Conservation (phyloP, 495 filamentous ascomycete genomes). For the Neurospora sp. region DNA sequence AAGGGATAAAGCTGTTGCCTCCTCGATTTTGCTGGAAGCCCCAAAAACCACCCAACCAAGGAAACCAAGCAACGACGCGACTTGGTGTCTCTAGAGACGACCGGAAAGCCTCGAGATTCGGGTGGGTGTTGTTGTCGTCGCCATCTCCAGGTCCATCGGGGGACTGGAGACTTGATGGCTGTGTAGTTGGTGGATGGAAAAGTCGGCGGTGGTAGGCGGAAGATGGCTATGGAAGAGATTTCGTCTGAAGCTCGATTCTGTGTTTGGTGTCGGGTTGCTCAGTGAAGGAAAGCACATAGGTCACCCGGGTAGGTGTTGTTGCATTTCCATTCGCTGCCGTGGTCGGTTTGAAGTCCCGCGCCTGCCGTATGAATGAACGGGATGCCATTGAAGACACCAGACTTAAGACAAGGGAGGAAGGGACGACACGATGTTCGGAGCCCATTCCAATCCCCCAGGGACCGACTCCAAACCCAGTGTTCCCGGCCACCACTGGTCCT, state of each 20-base stretch:
- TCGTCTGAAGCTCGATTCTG: neutral
- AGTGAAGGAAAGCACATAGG: neutral
- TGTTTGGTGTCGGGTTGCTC: neutral
- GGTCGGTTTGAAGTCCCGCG: neutral
- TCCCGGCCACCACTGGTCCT: neutral
- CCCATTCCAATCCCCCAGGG: neutral
- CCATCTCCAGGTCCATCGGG: neutral
- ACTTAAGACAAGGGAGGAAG: neutral
- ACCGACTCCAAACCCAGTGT: neutral
- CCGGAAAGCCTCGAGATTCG: neutral
- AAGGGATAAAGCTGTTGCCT: slow-evolving; percentile 1
- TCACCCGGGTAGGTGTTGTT: neutral
- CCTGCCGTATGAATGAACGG: neutral
- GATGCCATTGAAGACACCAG: neutral
- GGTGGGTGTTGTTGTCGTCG: neutral
- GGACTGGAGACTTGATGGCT: neutral
- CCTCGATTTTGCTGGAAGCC: neutral
- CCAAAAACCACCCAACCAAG: neutral
- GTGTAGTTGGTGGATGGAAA: neutral
- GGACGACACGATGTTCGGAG: neutral
- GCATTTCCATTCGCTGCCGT: neutral
- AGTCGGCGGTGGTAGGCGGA: neutral
- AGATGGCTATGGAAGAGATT: neutral
- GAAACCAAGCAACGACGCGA: neutral
- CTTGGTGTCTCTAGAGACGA: neutral